Evolutionary conservation across 371 early-diverging fungal species (phyloP).

Genomic region (Mucor sp.): DNA sequence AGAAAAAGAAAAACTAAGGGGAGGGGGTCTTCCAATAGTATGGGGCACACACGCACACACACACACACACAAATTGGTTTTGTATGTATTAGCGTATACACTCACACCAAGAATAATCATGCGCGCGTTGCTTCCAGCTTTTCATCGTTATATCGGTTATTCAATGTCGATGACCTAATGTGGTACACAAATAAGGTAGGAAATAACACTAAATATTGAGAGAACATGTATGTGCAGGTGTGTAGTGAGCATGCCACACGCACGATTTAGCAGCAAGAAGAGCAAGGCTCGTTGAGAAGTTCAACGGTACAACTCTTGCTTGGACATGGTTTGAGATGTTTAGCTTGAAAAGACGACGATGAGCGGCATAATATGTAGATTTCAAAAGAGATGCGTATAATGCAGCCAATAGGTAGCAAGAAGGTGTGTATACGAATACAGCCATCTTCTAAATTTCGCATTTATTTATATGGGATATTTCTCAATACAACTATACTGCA

Average conservation of each 20-base stretch:
- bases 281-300: not conserved
- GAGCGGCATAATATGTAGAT: not conserved
- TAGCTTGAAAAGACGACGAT: not conserved
- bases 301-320: too few relatives aligned
- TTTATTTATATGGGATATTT: not conserved
- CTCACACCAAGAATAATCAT: not conserved
- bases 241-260: not conserved
- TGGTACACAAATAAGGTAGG: not conserved
- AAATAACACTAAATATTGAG: not conserved
- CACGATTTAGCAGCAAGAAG: not conserved
- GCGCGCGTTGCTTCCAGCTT: not conserved
- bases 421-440: not conserved
- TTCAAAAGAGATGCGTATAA: not conserved
- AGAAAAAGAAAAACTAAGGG: constrained; percentile 3
- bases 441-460: not conserved
- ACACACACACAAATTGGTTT: not conserved
- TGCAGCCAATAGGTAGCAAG: not conserved
- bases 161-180: not conserved
- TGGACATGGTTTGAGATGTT: not conserved
- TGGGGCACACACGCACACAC: not conserved
- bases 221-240: not conserved
- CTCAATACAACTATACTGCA: not conserved
- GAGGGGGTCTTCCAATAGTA: not conserved
- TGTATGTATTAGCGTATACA: too few relatives aligned
- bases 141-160: not conserved